Evolutionary conservation across 768 basidiomycete species (phyloP).

Genomic region (Naganishia vishniacii): DNA sequence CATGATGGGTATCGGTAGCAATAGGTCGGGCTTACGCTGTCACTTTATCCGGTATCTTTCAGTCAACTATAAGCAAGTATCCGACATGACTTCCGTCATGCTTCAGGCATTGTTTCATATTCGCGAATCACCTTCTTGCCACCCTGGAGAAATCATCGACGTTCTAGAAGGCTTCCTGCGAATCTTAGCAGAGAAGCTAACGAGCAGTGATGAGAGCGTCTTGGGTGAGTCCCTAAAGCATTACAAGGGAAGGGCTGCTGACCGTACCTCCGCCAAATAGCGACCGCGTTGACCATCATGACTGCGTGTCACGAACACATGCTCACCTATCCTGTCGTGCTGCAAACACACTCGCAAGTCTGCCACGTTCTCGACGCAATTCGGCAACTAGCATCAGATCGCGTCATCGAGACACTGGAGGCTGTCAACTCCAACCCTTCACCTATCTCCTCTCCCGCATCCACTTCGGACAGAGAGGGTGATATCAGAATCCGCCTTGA

Average conservation of each 20-base stretch:
- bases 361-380: slow-evolving; percentile 24
- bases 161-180: slow-evolving; percentile 29
- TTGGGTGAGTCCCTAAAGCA: neutral
- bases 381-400: slow-evolving; percentile 31
- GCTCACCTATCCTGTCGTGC: slow-evolving; percentile 30
- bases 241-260: too few relatives aligned
- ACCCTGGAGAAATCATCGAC: slow-evolving; percentile 25
- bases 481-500: slow-evolving; percentile 17
- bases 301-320: slow-evolving; percentile 32
- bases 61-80: slow-evolving; percentile 22
- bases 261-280: too few relatives aligned
- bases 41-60: too few relatives aligned
- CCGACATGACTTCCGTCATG: slow-evolving; percentile 33
- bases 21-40: too few relatives aligned
- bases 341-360: slow-evolving; percentile 16
- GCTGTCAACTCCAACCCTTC: slow-evolving; percentile 30
- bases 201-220: slow-evolving; percentile 23
- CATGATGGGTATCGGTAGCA: neutral
- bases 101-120: slow-evolving; percentile 38
- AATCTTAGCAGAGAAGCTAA: slow-evolving; percentile 29
- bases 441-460: slow-evolving; percentile 25
- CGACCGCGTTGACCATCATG: slow-evolving; percentile 38
- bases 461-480: slow-evolving; percentile 25
- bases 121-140: slow-evolving; percentile 25
- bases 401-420: slow-evolving; percentile 35